phyloP scores from a whole-genome alignment of 2,329 filamentous ascomycete genomes.

The Neurospora sp. region DNA sequence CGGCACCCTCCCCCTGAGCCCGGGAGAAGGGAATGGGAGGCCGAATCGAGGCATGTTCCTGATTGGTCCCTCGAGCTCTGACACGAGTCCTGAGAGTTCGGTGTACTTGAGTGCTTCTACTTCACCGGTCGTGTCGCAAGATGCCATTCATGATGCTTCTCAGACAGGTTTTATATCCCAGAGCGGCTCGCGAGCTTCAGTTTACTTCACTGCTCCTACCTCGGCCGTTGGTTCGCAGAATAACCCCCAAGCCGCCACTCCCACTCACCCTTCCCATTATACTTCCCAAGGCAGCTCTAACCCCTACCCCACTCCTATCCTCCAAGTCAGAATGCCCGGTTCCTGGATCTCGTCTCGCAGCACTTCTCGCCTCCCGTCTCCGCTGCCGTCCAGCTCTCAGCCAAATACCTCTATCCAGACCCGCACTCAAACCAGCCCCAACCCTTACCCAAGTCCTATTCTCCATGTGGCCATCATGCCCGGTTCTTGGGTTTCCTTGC shows the following conservation, averaged over 20 bases:
- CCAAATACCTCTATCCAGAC: background rate
- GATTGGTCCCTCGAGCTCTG: background rate
- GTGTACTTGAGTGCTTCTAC: background rate
- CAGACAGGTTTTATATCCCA: background rate
- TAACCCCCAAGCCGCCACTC: background rate
- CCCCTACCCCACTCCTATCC: background rate
- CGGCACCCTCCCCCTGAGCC: background rate
- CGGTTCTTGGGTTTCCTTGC: background rate
- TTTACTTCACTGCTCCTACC: background rate
- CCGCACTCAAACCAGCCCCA: background rate
- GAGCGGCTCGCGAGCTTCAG: background rate
- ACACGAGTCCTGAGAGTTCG: background rate
- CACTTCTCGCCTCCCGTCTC: background rate
- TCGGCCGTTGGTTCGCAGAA: background rate
- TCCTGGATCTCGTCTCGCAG: background rate
- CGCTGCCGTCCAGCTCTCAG: background rate
- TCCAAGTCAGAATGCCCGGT: background rate
- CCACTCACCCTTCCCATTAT: background rate
- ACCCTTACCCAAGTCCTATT: background rate
- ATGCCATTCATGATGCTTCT: fast-evolving
- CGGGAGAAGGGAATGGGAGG: no score
- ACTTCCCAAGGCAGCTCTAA: background rate
- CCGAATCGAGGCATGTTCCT: background rate
- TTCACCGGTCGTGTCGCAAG: fast-evolving
- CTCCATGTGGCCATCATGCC: background rate